A percentile compares a stretch with the other conserved stretches of the same genome.
Conservation (phyloP, 2,329 filamentous ascomycete species). For the Helminthosporium solani region DNA sequence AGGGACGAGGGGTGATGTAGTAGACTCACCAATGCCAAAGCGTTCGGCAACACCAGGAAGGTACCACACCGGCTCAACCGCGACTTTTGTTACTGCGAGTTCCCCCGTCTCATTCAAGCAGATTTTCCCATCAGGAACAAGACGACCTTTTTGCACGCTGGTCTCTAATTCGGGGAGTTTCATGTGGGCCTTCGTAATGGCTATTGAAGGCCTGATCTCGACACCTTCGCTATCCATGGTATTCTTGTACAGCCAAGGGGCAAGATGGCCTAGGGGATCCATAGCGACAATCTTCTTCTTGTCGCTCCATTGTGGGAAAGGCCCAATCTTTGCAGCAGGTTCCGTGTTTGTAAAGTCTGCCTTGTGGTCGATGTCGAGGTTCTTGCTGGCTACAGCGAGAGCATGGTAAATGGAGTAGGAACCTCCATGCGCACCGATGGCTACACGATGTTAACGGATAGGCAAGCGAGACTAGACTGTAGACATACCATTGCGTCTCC, state of each 20-base stretch:
- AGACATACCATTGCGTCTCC: conserved; percentile 71
- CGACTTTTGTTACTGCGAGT: conserved; percentile 91
- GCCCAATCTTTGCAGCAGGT: conserved; percentile 84
- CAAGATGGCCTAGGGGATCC: conserved; percentile 89
- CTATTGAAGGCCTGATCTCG: conserved; percentile 87
- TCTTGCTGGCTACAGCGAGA: conserved; percentile 85
- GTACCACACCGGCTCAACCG: conserved; percentile 81
- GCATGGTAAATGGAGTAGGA: conserved; percentile 97
- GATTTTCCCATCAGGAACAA: conserved; percentile 82
- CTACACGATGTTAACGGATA: conserved; percentile 36
- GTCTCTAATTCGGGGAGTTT: conserved; percentile 93
- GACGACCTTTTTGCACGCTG: conserved; percentile 75
- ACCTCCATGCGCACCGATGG: conserved; percentile 74
- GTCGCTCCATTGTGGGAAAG: conserved; percentile 86
- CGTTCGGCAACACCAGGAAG: conserved; percentile 71
- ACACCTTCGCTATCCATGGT: conserved; percentile 75
- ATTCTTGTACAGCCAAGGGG: conserved; percentile 80
- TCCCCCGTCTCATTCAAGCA: conserved; percentile 85
- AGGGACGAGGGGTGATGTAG: background rate
- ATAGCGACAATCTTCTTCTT: conserved; percentile 95
- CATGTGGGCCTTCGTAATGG: conserved; percentile 91
- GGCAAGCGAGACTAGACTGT: background rate
- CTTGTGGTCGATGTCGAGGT: conserved; percentile 79
- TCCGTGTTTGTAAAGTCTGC: conserved; percentile 83
- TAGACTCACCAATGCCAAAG: conserved; percentile 74